Conservation (phyloP, 2,329 filamentous ascomycete species). For the Geoglossum cookeanum region DNA sequence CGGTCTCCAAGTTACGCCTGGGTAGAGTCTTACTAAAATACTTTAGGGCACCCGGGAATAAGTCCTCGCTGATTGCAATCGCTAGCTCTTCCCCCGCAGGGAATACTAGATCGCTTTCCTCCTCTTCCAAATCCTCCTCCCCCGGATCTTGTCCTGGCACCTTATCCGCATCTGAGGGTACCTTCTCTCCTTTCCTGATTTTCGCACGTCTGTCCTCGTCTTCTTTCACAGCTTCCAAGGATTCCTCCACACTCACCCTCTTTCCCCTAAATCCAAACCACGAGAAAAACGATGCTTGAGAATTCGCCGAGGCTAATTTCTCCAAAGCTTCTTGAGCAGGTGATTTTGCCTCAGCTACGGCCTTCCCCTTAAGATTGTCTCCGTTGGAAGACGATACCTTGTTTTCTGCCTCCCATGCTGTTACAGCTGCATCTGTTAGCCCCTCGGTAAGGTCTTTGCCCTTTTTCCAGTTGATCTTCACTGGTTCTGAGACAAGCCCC, state of each 20-base stretch:
- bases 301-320: conserved; percentile 34
- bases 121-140: conserved; percentile 28
- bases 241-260: conserved; percentile 55
- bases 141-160: conserved; percentile 24
- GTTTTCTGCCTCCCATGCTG: conserved; percentile 46
- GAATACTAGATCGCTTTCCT: conserved; percentile 45
- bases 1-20: background rate
- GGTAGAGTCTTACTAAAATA: conserved; percentile 59
- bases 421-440: conserved; percentile 52
- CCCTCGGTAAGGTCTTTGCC: conserved; percentile 71
- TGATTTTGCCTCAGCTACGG: conserved; percentile 7
- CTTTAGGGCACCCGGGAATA: conserved; percentile 75
- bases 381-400: conserved; percentile 20
- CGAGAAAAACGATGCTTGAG: conserved; percentile 60
- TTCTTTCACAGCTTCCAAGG: conserved; percentile 37
- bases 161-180: conserved; percentile 9
- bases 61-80: conserved; percentile 61
- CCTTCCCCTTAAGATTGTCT: conserved; percentile 23
- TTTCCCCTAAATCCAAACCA: conserved; percentile 68
- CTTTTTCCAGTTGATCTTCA: conserved; percentile 70
- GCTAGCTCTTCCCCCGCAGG: conserved; percentile 73
- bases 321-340: conserved; percentile 31
- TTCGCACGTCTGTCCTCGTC: conserved; percentile 37
- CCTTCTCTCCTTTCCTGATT: conserved; percentile 21
- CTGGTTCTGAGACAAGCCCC: conserved; percentile 73